phyloP scores from a whole-genome alignment of 768 basidiomycete species.

The Tylopilus intermedius region DNA sequence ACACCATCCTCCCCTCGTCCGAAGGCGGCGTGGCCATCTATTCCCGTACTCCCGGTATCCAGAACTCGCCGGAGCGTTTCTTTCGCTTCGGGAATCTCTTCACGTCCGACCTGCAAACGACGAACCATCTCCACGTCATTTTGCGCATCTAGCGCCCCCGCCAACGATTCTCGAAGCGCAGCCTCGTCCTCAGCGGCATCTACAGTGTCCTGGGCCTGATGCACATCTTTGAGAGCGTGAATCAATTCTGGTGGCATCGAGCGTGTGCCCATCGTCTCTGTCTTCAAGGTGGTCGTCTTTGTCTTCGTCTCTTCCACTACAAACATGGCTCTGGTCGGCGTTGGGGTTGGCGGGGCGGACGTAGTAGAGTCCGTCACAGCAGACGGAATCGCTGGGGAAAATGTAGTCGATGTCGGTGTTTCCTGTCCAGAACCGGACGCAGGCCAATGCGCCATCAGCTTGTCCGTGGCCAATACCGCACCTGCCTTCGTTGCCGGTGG shows the following conservation, averaged over 20 bases:
- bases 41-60: neutral
- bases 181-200: slow-evolving; percentile 23
- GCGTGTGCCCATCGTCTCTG: neutral
- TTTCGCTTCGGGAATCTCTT: slow-evolving; percentile 23
- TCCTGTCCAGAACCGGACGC: neutral
- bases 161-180: slow-evolving; percentile 19
- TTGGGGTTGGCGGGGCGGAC: slow-evolving; percentile 6
- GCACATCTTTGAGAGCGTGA: slow-evolving; percentile 17
- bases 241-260: neutral
- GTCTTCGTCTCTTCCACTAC: neutral
- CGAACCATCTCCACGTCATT: slow-evolving; percentile 22
- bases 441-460: neutral
- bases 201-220: slow-evolving; percentile 19
- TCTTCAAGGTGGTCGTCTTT: neutral
- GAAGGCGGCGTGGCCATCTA: neutral
- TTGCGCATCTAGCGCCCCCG: slow-evolving; percentile 8
- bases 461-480: neutral
- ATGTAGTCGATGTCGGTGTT: neutral
- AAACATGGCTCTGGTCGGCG: slow-evolving; percentile 11
- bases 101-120: slow-evolving; percentile 19
- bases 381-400: neutral
- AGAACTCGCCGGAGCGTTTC: slow-evolving; percentile 22
- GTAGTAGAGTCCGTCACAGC: neutral
- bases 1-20: neutral
- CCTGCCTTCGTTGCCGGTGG: neutral